phyloP scores from a whole-genome alignment of 164 flowering plant species.

The Nymphaea thermarum region DNA sequence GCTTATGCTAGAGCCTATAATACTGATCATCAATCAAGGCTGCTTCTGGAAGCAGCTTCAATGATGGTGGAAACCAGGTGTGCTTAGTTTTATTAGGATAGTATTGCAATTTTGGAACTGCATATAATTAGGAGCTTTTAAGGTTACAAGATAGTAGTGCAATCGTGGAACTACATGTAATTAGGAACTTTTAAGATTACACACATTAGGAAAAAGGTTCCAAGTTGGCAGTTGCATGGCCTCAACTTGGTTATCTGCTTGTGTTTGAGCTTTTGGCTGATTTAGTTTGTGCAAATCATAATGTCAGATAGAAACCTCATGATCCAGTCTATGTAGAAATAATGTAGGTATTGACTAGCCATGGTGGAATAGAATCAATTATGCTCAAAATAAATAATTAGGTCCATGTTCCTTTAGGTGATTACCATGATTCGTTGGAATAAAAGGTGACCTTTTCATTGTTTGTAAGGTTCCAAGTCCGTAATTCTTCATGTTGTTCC shows the following conservation, averaged over 20 bases:
- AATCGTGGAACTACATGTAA: not conserved
- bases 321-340: not conserved
- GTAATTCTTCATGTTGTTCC: too few relatives aligned
- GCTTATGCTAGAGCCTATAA: conserved; percentile 99
- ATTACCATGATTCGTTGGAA: too few relatives aligned
- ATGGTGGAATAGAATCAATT: not conserved
- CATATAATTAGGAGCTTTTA: not conserved
- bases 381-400: too few relatives aligned
- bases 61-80: conserved; percentile 99
- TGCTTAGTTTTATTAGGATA: not conserved
- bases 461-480: too few relatives aligned
- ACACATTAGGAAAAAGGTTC: not conserved
- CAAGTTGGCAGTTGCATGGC: not conserved
- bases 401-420: too few relatives aligned
- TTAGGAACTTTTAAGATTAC: not conserved
- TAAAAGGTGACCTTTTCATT: too few relatives aligned
- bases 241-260: not conserved
- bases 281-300: not conserved
- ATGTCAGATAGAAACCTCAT: not conserved
- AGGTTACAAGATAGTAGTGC: not conserved
- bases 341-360: not conserved
- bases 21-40: conserved; percentile 97
- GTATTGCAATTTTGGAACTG: not conserved
- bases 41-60: conserved; percentile 93
- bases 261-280: not conserved